Conservation (phyloP, 2,329 filamentous ascomycete genomes). For the Talaromyces sp. region DNA sequence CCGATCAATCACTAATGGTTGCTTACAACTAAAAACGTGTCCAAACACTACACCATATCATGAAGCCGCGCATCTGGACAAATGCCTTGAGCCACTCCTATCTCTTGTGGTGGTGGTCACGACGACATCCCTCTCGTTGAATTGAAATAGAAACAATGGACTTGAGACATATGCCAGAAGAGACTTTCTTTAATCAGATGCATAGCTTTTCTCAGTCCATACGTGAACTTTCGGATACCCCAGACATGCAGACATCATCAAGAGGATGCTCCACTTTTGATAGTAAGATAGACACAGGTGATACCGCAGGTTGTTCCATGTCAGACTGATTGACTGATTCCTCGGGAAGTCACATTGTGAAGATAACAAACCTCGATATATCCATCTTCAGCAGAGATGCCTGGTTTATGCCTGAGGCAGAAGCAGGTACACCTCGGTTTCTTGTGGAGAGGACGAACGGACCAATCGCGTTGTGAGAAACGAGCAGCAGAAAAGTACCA, state of each 20-base stretch:
- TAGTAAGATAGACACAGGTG: background rate
- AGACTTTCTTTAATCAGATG: background rate
- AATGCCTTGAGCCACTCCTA: background rate
- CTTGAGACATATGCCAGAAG: background rate
- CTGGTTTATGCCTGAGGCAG: background rate
- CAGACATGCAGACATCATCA: background rate
- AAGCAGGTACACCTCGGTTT: background rate
- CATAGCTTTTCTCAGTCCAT: background rate
- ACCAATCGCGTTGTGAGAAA: background rate
- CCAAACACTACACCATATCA: background rate
- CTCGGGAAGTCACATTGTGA: background rate
- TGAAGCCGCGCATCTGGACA: background rate
- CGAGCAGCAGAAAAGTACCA: background rate
- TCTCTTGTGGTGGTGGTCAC: background rate
- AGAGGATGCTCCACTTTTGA: background rate
- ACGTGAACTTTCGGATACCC: background rate
- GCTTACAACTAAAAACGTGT: background rate
- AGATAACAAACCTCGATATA: background rate
- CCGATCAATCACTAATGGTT: background rate
- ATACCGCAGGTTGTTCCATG: background rate
- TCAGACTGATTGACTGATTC: background rate
- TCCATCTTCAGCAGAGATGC: background rate
- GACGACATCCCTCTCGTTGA: background rate
- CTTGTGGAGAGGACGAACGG: background rate
- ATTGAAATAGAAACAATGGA: background rate